Evolutionary conservation across 2,329 filamentous ascomycete species (phyloP).

Genomic region (Calonectria pauciramosa): DNA sequence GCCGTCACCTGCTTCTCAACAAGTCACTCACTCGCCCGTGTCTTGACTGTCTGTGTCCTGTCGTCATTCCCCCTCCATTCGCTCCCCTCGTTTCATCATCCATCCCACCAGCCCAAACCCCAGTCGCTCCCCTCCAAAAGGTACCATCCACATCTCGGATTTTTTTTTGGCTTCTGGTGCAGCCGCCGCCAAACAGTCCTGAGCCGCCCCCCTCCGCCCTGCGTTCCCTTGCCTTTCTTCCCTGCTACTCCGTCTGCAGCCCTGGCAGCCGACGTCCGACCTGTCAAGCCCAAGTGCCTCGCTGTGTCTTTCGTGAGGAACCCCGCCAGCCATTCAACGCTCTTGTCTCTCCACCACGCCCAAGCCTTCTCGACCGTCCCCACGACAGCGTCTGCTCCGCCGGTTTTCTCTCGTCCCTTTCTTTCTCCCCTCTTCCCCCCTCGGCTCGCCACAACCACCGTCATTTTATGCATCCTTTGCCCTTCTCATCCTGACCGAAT

Average conservation of each 20-base stretch:
- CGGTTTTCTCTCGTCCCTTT: conserved; percentile 27
- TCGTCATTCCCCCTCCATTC: conserved; percentile 25
- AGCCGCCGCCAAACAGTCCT: conserved; percentile 32
- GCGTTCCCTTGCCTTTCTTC: conserved; percentile 18
- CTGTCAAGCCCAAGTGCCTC: conserved; percentile 35
- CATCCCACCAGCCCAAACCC: conserved; percentile 13
- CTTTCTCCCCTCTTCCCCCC: neutral
- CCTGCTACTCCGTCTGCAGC: conserved; percentile 24
- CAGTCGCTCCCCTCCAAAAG: conserved; percentile 15
- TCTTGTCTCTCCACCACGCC: conserved; percentile 27
- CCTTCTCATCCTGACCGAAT: conserved; percentile 10
- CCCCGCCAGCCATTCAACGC: conserved; percentile 37
- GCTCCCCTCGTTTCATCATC: conserved; percentile 25
- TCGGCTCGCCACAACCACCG: conserved; percentile 5
- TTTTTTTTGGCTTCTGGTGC: conserved; percentile 32
- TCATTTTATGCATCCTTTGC: conserved; percentile 1
- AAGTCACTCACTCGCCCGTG: conserved; percentile 13
- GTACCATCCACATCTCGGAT: conserved; percentile 16
- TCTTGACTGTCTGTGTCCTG: conserved; percentile 10
- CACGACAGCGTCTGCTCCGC: conserved; percentile 27
- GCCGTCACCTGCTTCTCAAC: conserved; percentile 6
- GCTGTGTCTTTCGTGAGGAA: conserved; percentile 31
- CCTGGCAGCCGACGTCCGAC: conserved; percentile 35
- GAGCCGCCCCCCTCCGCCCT: conserved; percentile 9
- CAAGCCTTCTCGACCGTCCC: conserved; percentile 26